A percentile compares a stretch with the other conserved stretches of the same genome.
phyloP scores from a whole-genome alignment of 306 rosid species.

The Carpinus fangiana region DNA sequence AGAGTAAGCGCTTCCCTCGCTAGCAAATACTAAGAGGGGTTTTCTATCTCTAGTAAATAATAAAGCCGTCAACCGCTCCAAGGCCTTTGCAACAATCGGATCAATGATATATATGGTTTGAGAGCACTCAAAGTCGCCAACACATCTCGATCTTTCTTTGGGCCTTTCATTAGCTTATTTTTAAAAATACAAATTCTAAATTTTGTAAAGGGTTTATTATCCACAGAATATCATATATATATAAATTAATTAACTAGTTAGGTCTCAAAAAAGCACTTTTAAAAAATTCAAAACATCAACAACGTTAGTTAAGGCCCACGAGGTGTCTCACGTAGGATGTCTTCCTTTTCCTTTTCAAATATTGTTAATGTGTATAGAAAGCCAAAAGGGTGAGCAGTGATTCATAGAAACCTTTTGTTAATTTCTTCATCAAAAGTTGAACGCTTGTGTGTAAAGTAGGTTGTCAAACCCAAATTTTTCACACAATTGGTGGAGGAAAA shows the following conservation, averaged over 20 bases:
- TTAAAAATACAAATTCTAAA: too few relatives aligned
- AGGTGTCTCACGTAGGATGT: constrained; percentile 66
- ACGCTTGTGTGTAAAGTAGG: constrained; percentile 69
- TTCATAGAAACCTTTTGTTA: constrained; percentile 44
- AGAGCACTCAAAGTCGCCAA: too few relatives aligned
- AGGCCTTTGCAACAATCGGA: too few relatives aligned
- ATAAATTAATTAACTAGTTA: constrained; percentile 11
- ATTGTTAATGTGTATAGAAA: constrained; percentile 36
- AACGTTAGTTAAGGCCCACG: constrained; percentile 23
- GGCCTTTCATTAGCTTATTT: too few relatives aligned
- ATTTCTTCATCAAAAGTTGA: constrained; percentile 46
- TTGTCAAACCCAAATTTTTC: constrained; percentile 45
- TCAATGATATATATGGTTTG: too few relatives aligned
- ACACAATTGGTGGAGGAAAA: constrained; percentile 47
- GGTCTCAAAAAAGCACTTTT: constrained; percentile 41
- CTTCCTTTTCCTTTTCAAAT: constrained; percentile 34
- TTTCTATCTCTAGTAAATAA: too few relatives aligned
- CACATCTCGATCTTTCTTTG: too few relatives aligned
- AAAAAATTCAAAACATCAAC: constrained; percentile 39
- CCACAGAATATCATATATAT: constrained; percentile 19
- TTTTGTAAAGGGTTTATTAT: background rate
- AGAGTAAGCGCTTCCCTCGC: too few relatives aligned
- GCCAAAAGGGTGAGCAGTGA: constrained; percentile 39
- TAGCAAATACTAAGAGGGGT: too few relatives aligned
- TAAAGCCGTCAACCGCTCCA: too few relatives aligned